Percentiles rank a stretch among this genome's conserved stretches.
These are phyloP conservation scores for Ceratocystis cubensis DNA, from an alignment of 2,329 filamentous ascomycete species.

Conservation along the genomic window DNA sequence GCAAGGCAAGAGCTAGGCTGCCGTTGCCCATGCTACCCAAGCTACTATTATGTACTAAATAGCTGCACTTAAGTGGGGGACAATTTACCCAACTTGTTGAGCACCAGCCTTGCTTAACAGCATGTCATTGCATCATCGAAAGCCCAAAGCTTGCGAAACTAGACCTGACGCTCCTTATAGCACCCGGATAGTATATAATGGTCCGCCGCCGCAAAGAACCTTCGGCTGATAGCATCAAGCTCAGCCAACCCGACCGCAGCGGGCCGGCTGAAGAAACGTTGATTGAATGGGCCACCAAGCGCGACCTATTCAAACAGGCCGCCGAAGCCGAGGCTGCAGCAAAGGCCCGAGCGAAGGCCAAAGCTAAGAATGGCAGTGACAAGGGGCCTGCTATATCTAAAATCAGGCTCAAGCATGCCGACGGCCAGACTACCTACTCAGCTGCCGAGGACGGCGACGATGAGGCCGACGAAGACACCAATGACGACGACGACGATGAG, in stretches of 20 bases:
- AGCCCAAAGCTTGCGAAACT: neutral
- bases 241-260: slow-evolving; percentile 57
- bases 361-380: slow-evolving; percentile 27
- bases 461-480: slow-evolving; percentile 26
- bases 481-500: slow-evolving; percentile 26
- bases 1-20: slow-evolving; percentile 1
- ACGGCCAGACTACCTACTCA: slow-evolving; percentile 21
- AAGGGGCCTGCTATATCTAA: slow-evolving; percentile 20
- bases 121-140: neutral
- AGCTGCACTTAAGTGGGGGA: slow-evolving; percentile 5
- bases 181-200: slow-evolving; percentile 28
- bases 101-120: neutral
- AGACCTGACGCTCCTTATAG: neutral
- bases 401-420: slow-evolving; percentile 12
- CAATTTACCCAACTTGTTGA: neutral
- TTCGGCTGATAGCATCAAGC: slow-evolving; percentile 41
- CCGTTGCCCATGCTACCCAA: neutral
- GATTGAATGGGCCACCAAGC: slow-evolving; percentile 58
- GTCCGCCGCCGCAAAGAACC: slow-evolving; percentile 38
- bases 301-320: slow-evolving; percentile 43
- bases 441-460: slow-evolving; percentile 28
- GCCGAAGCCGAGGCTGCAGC: slow-evolving; percentile 29
- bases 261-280: slow-evolving; percentile 52
- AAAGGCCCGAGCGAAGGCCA: slow-evolving; percentile 23
- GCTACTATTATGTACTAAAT: neutral